Base-by-base conservation (phyloP, 2,329 filamentous ascomycete genomes). In the Triangularia setosa region DNA sequence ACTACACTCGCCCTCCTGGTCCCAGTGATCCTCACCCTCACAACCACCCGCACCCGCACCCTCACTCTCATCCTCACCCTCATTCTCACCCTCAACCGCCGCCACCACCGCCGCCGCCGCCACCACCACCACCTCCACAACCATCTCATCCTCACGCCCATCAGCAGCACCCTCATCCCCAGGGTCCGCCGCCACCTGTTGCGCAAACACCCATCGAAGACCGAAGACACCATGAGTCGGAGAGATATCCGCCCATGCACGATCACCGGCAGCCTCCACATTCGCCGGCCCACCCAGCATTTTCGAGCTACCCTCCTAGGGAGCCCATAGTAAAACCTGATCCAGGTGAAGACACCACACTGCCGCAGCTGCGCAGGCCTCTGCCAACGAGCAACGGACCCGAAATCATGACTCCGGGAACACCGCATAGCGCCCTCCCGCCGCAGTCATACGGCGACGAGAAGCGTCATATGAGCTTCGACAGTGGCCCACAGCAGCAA, bases 261-360 rank as follows among this genome's bases (percentile, higher is more conserved):
- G 83, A 86, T 72, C 81, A 81, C 70, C 78, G 79, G 73, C 78
- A 78, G 64, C 72, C 69, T 70, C 76, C 76, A 56, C 71, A 73
- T 53, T 75, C 73, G 55, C 73, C 72, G 58, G 72, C 69, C 48
- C 73, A 72, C 63, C 70, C 72, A 58, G 63, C 69, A 25, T 73
- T 67, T 64, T 61, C 78, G 56, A 72, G 78, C 12, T 85, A 82
- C 71, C 72, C 78, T 65, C 73, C 78, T 11, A 76, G 83, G 72
- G 84, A 87, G 27, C 77, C 82, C 58, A 75, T 80, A 70, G 80
- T 87, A 75, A 87, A 87, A 76, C 79, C 84, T 69, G 85, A 87
- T 66, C 77, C 80, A 48, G 76, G 75, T 65, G 83, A 84, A 30
- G 70, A 70, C 65, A 81, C 85, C 64, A 72, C 73, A 35, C 74